Base-by-base conservation (phyloP, 2,329 filamentous ascomycete species). In the Diaporthe ampelina region DNA sequence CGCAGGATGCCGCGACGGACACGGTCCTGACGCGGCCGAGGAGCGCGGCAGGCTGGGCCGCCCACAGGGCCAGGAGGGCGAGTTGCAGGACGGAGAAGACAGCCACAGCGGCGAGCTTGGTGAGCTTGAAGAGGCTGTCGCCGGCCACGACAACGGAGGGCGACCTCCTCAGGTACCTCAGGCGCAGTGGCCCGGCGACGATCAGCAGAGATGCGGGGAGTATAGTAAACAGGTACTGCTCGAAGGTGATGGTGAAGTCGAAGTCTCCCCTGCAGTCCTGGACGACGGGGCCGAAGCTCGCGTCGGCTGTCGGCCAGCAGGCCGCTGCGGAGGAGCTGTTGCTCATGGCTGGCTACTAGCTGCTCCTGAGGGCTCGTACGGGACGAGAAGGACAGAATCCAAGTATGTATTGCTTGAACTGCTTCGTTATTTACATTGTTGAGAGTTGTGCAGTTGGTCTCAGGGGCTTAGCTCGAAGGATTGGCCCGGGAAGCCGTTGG, bases 171-270 rank as follows among this genome's bases (percentile, higher is more conserved):
- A 84, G 80, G 17, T 73, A 76, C 8, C 76, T 50, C 43, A 83
- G 76, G 21, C 82, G 81, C n/a, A 83, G 40, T 0, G 82, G 83
- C 1, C 77, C 81, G 6, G 77, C 76, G 11, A 83, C 32, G 7
- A 84, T 68, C 11, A 84, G 76, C 48, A 82, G 52, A 19, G 77
- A 77, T 11, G 81, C 80, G 1, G 82, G 83, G 29, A 77, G 35
- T 68, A 80, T 78, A 48, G 80, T 77, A 52, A 85, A 79, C 61
- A 84, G 77, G 40, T 79, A 81, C 32, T 84, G 81, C 75, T 85
- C 82, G 61, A 90, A 83, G n/a, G 86, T 84, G 19, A 90, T 79
- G 3, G 86, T 87, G 61, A 89, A 86, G 78, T 91, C 89, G 72
- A 87, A 86, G 21, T 84, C 79, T 3, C 63, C 48, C 52, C 84